phyloP scores from a whole-genome alignment of 306 rosid species.

The Senna tora region DNA sequence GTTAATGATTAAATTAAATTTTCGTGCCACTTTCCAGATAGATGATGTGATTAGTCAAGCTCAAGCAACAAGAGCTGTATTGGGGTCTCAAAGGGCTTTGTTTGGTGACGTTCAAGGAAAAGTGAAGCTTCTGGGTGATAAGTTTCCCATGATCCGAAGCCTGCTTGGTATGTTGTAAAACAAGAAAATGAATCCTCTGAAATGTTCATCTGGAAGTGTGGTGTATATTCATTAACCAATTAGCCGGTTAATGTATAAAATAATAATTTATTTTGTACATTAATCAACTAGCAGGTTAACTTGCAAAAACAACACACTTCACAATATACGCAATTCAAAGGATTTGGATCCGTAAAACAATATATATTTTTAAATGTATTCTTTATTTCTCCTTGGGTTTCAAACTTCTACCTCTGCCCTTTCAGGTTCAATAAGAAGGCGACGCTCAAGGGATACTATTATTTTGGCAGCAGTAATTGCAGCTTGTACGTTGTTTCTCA shows the following conservation, averaged over 20 bases:
- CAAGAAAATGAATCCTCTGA: too few relatives aligned
- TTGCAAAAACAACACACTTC: too few relatives aligned
- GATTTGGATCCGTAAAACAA: too few relatives aligned
- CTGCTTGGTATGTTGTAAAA: constrained; percentile 64
- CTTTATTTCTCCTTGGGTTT: too few relatives aligned
- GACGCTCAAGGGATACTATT: constrained; percentile 86
- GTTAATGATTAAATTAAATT: too few relatives aligned
- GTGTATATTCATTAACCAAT: too few relatives aligned
- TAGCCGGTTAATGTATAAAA: too few relatives aligned
- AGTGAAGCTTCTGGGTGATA: constrained; percentile 84
- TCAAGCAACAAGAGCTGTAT: constrained; percentile 84
- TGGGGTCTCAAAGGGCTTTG: constrained; percentile 83
- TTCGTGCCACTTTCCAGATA: constrained; percentile 54
- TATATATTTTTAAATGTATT: too few relatives aligned
- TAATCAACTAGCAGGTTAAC: too few relatives aligned
- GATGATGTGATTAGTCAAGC: constrained; percentile 99
- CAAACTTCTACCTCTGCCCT: neutral
- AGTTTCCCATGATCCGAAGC: constrained; percentile 85
- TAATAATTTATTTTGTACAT: too few relatives aligned
- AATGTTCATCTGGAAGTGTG: too few relatives aligned
- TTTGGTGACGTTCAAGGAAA: constrained; percentile 98
- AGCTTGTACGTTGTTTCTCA: constrained; percentile 91
- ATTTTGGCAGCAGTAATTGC: constrained; percentile 94
- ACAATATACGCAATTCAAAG: too few relatives aligned
- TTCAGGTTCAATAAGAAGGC: constrained; percentile 86